Conservation (phyloP, 208 protist genomes). For the Crithidia sp. region DNA sequence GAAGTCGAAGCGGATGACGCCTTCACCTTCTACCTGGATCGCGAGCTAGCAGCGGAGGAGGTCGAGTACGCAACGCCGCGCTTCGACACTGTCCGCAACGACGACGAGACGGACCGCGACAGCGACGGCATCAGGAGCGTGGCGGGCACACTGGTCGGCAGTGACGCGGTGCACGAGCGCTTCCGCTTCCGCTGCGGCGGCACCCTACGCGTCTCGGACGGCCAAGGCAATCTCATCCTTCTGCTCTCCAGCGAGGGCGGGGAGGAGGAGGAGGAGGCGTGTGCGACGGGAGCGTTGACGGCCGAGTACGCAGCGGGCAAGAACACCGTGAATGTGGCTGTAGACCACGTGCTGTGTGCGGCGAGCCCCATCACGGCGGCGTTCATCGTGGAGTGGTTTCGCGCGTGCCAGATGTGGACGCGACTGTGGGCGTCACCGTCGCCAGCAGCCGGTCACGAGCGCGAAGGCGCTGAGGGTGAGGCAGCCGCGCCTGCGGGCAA, state of each 20-base stretch:
- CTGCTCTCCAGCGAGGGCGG: background rate
- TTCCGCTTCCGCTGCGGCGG: slow-evolving; percentile 8
- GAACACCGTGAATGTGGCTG: background rate
- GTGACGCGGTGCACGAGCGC: background rate
- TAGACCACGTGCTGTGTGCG: background rate
- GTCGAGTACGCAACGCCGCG: background rate
- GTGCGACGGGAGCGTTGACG: background rate
- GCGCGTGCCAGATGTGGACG: slow-evolving; percentile 1
- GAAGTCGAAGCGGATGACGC: background rate
- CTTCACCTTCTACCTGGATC: slow-evolving; percentile 10
- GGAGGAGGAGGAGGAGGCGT: background rate
- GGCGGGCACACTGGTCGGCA: background rate
- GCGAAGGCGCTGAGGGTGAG: background rate
- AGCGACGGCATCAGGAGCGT: background rate
- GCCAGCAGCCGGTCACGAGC: background rate
- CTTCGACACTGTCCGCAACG: background rate
- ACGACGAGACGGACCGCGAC: background rate
- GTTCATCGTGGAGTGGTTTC: slow-evolving; percentile 11
- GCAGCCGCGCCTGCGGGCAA: background rate
- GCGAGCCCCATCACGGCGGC: slow-evolving; percentile 2
- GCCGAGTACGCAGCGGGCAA: slow-evolving; percentile 11
- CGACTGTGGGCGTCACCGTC: background rate
- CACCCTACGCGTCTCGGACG: slow-evolving; percentile 13
- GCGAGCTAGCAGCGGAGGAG: background rate
- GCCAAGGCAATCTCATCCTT: slow-evolving; percentile 11